These are phyloP conservation scores for Amphicarpaea edgeworthii DNA, from an alignment of 306 rosid genomes.

Conservation along the genomic window DNA sequence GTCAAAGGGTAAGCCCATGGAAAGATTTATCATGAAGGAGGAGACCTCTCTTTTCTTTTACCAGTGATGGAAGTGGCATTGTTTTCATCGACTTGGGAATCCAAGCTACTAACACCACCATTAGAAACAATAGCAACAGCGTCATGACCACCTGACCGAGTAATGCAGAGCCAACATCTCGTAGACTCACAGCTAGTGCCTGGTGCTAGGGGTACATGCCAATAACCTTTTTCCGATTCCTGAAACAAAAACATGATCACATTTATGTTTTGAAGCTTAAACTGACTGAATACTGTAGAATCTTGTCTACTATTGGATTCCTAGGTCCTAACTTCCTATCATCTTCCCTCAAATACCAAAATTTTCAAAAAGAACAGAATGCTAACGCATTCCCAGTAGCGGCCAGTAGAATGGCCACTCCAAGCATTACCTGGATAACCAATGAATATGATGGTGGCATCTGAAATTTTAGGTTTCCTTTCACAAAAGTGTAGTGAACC, in stretches of 20 bases:
- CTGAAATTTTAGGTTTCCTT: constrained; percentile 75
- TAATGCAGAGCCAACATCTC: constrained; percentile 82
- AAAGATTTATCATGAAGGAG: constrained; percentile 45
- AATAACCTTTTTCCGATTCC: constrained; percentile 85
- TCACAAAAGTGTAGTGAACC: constrained; percentile 84
- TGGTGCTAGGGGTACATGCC: constrained; percentile 80
- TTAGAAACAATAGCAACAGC: constrained; percentile 30
- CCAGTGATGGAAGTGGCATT: constrained; percentile 48
- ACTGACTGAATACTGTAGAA: neutral
- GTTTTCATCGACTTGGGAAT: constrained; percentile 45
- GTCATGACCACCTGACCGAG: constrained; percentile 49
- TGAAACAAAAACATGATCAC: constrained; percentile 50
- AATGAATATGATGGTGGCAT: constrained; percentile 83
- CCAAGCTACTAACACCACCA: constrained; percentile 19
- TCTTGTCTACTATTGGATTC: neutral
- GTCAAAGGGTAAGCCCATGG: neutral
- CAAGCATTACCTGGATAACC: constrained; percentile 83
- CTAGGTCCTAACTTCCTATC: neutral
- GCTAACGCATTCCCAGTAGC: neutral
- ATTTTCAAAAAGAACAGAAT: neutral
- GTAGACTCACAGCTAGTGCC: constrained; percentile 48
- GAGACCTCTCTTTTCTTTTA: constrained; percentile 81
- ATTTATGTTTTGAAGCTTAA: neutral
- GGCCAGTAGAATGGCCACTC: constrained; percentile 12
- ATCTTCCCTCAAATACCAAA: constrained; percentile 17